These are phyloP conservation scores for Pseudonectria buxi DNA, from an alignment of 2,329 filamentous ascomycete genomes.

Conservation along the genomic window DNA sequence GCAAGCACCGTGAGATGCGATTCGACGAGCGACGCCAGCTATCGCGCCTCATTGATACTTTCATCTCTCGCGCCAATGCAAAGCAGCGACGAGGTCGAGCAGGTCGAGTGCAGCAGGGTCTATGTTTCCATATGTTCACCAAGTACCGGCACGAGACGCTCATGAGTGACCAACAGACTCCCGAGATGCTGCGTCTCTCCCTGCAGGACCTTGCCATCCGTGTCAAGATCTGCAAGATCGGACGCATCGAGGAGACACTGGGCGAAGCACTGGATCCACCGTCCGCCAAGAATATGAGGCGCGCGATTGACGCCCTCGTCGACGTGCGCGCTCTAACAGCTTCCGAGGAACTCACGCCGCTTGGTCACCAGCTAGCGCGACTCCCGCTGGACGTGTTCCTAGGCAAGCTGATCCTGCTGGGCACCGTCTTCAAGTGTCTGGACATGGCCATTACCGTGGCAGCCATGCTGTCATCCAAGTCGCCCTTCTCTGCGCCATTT, in stretches of 20 bases:
- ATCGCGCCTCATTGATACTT: conserved; percentile 84
- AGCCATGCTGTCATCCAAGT: conserved; percentile 89
- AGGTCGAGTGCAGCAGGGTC: conserved; percentile 86
- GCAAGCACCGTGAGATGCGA: conserved; percentile 95
- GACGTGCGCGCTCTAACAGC: conserved; percentile 85
- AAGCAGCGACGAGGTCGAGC: conserved; percentile 92
- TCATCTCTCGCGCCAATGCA: conserved; percentile 91
- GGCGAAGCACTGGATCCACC: conserved; percentile 85
- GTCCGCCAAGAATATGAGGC: conserved; percentile 82
- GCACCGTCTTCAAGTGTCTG: conserved; percentile 80
- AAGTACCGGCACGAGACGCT: conserved; percentile 77
- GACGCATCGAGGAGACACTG: conserved; percentile 85
- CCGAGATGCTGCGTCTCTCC: conserved; percentile 90
- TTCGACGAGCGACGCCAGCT: conserved; percentile 91
- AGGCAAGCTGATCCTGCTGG: conserved; percentile 84
- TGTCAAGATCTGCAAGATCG: conserved; percentile 95
- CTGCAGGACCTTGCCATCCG: conserved; percentile 91
- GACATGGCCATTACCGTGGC: conserved; percentile 90
- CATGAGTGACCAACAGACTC: conserved; percentile 89
- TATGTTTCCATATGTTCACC: conserved; percentile 95
- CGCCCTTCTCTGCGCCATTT: conserved; percentile 83
- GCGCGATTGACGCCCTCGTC: conserved; percentile 85
- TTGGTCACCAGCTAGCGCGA: conserved; percentile 81
- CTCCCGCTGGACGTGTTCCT: conserved; percentile 90
- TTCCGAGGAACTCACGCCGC: conserved; percentile 74